Percentiles rank a stretch among this genome's conserved stretches.
Evolutionary conservation across 192 early-diverging fungal species (phyloP).

Genomic region (Funneliformis mosseae): DNA sequence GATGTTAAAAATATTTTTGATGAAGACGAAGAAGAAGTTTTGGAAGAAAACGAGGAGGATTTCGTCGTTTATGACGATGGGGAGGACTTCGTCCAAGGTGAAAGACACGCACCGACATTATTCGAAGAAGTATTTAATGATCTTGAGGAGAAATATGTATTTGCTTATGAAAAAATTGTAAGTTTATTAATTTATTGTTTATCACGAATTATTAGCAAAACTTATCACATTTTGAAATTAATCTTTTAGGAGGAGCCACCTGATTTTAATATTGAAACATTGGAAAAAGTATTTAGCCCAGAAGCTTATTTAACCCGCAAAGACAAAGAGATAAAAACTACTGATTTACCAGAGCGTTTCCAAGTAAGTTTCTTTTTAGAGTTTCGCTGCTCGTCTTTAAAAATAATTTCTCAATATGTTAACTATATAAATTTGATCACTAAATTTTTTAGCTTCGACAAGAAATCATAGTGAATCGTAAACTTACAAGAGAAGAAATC

Average conservation of each 20-base stretch:
- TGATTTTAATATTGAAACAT: slow-evolving; percentile 4
- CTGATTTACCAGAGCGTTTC: slow-evolving; percentile 92
- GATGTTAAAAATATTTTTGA: slow-evolving; percentile 21
- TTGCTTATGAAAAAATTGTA: not conserved
- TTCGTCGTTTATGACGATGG: slow-evolving; percentile 38
- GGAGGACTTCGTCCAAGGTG: slow-evolving; percentile 34
- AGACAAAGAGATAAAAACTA: slow-evolving; percentile 86
- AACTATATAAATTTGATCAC: not conserved
- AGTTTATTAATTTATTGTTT: not conserved
- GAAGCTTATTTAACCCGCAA: slow-evolving; percentile 62
- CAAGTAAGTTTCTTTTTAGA: slow-evolving; percentile 45
- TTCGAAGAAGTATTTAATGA: slow-evolving; percentile 10
- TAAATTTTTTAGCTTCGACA: slow-evolving; percentile 50
- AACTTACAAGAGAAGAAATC: slow-evolving; percentile 60
- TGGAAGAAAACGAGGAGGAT: slow-evolving; percentile 4
- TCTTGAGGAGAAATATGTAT: not conserved
- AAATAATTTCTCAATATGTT: not conserved
- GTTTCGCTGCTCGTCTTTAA: not conserved
- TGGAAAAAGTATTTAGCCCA: not conserved
- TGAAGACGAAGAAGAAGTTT: slow-evolving; percentile 16
- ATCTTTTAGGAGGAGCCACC: not conserved
- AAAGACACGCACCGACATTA: not conserved
- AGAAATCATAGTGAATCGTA: slow-evolving; percentile 40
- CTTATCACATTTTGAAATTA: not conserved
- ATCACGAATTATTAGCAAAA: not conserved